Evolutionary conservation across 1,284 basidiomycete species (phyloP), one percentile per base, ranked within the genome.

Genomic region (Cryptococcus sp.): DNA sequence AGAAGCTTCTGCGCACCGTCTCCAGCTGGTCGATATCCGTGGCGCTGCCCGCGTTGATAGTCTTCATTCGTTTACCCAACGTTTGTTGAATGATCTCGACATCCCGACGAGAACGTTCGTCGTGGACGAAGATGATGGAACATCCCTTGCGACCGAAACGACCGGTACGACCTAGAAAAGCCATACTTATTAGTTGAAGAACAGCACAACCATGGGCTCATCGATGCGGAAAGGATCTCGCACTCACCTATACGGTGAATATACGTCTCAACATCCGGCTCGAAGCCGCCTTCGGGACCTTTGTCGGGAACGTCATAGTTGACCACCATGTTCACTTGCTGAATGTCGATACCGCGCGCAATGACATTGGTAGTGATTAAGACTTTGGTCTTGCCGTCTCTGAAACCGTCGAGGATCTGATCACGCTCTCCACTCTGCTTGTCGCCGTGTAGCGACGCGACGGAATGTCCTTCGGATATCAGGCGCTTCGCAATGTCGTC

Each of bases 291-390:
- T 22, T 81, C 81, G 23, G 79, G 75, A 22, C 80, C 79, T 81
- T 91, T 84, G 66, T 91, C 82, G 0, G 96, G 96, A 53, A 99
- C 85, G 78, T 99, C 96, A 76, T 99, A 99, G 81, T 99, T 98
- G 74, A 95, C 90, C 20, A 96, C 93, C 91, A 97, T 93, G 82
- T 98, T 99, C 66, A 99, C 96, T 82, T 98, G 95, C 65, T 93
- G 84, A 71, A 99, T 97, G 75, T 99, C 96, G 81, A 99, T 99
- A 48, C 96, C 96, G 40, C 96, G 88, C 10, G 96, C 93, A 66
- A 99, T 90, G 69, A 99, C 96, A 79, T 99, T 99, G 54, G 96
- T 99, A 54, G 96, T 97, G 76, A 99, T 99, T 65, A 99, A 82
- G 44, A 97, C 95, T 80, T 99, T 99, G 77, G 93, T 92, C 75